Percentiles rank a stretch among this genome's conserved stretches.
Evolutionary conservation across 2,329 filamentous ascomycete species (phyloP).

Genomic region (Colletotrichum sansevieriae): DNA sequence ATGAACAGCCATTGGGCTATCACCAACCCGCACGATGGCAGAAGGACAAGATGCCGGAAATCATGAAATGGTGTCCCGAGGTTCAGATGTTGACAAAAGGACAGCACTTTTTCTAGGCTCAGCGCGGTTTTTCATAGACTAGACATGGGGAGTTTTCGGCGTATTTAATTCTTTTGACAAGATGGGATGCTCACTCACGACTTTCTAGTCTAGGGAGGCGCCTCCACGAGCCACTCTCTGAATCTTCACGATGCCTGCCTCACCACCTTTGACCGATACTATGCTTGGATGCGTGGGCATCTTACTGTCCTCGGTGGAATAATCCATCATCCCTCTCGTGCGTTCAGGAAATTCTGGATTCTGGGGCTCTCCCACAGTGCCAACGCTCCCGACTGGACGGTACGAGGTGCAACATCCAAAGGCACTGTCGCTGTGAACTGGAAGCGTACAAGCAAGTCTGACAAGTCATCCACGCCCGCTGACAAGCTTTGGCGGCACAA

Average conservation of each 20-base stretch:
- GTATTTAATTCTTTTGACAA: background rate
- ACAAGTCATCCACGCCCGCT: background rate
- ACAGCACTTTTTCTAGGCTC: background rate
- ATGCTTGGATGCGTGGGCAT: constrained; percentile 24
- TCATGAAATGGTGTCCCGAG: constrained; percentile 50
- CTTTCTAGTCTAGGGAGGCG: constrained; percentile 17
- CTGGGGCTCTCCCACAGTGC: constrained; percentile 19
- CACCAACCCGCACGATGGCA: constrained; percentile 47
- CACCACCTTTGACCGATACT: constrained; percentile 7
- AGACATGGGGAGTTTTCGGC: background rate
- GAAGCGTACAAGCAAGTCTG: constrained; percentile 20
- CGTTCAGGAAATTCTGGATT: constrained; percentile 2
- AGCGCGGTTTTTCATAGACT: no score
- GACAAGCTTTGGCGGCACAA: constrained; percentile 11
- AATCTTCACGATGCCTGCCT: constrained; percentile 15
- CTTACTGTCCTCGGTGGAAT: background rate
- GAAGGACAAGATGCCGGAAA: constrained; percentile 43
- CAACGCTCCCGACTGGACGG: background rate
- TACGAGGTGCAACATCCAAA: constrained; percentile 27
- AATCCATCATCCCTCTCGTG: constrained; percentile 1
- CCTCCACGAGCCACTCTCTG: constrained; percentile 7
- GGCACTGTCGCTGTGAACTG: background rate
- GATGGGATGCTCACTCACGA: constrained; percentile 26
- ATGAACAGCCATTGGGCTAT: constrained; percentile 46
- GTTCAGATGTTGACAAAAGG: constrained; percentile 37